These are phyloP conservation scores for Saturnispora diversa DNA, from an alignment of 805 yeast species.

Conservation along the genomic window DNA sequence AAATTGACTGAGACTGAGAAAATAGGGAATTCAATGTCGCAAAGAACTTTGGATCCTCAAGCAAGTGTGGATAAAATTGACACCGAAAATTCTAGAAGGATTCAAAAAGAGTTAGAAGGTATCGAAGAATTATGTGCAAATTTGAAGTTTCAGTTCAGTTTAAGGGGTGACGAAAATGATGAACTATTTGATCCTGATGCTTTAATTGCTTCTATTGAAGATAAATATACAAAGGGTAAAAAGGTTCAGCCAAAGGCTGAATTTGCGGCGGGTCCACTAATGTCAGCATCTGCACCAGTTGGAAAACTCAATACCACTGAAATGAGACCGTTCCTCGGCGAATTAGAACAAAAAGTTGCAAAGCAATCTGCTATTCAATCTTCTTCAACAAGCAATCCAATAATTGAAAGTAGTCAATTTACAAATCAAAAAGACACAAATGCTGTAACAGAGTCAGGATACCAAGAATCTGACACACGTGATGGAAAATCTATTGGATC, in stretches of 20 bases:
- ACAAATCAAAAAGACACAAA: neutral
- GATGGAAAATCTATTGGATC: neutral
- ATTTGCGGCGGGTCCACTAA: conserved; percentile 15
- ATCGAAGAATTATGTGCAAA: conserved; percentile 24
- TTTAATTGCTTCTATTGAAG: conserved; percentile 24
- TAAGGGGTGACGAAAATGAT: conserved; percentile 20
- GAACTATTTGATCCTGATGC: conserved; percentile 15
- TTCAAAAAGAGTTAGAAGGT: conserved; percentile 20
- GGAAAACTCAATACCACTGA: conserved; percentile 16
- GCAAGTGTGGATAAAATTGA: conserved; percentile 9
- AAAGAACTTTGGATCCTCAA: conserved; percentile 27
- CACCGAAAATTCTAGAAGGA: conserved; percentile 16
- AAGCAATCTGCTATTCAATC: conserved; percentile 31
- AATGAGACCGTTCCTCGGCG: conserved; percentile 40
- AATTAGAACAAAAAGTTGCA: conserved; percentile 42
- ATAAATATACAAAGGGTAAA: conserved; percentile 25
- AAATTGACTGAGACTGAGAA: conserved; percentile 19
- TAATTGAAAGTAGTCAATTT: neutral
- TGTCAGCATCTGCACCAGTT: neutral
- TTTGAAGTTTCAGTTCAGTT: conserved; percentile 22
- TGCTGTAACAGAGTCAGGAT: too few relatives aligned
- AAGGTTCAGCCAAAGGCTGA: conserved; percentile 21
- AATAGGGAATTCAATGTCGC: neutral
- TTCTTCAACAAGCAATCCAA: neutral
- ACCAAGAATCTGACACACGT: too few relatives aligned